Evolutionary conservation across 257 asterid species (phyloP).

Genomic region (Solanum commersonii): DNA sequence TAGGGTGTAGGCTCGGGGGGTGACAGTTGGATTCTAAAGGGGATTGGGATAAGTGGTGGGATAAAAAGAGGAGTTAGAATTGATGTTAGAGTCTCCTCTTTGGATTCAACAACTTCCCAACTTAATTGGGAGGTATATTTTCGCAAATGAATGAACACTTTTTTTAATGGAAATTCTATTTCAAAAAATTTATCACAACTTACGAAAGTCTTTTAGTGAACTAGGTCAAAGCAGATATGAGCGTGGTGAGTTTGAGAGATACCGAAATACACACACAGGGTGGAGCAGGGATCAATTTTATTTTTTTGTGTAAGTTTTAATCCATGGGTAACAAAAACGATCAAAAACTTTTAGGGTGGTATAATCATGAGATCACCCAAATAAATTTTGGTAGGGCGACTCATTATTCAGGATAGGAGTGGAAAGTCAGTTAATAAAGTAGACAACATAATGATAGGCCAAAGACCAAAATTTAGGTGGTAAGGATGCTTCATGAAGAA

Average conservation of each 20-base stretch:
- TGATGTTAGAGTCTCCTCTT: neutral
- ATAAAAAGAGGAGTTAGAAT: neutral
- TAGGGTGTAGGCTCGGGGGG: too few relatives aligned
- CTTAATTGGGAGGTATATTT: too few relatives aligned
- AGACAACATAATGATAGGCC: too few relatives aligned
- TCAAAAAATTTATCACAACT: too few relatives aligned
- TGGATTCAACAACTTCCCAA: neutral
- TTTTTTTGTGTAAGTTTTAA: neutral
- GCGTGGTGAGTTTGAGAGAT: neutral
- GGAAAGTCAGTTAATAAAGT: too few relatives aligned
- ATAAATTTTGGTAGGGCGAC: neutral
- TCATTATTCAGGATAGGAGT: neutral
- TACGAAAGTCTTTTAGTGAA: too few relatives aligned
- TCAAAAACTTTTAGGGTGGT: neutral
- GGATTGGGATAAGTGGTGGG: neutral
- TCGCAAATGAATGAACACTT: too few relatives aligned
- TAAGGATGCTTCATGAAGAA: too few relatives aligned
- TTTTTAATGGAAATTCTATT: too few relatives aligned
- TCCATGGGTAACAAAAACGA: neutral
- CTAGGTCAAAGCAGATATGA: neutral
- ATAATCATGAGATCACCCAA: neutral
- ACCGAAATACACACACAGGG: neutral
- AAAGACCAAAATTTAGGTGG: too few relatives aligned
- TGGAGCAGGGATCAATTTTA: neutral
- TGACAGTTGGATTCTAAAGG: neutral